Percentiles rank a stretch among this genome's conserved stretches.
These are phyloP conservation scores for Stereocaulon alpinum DNA, from an alignment of 495 filamentous ascomycete genomes.

Conservation along the genomic window DNA sequence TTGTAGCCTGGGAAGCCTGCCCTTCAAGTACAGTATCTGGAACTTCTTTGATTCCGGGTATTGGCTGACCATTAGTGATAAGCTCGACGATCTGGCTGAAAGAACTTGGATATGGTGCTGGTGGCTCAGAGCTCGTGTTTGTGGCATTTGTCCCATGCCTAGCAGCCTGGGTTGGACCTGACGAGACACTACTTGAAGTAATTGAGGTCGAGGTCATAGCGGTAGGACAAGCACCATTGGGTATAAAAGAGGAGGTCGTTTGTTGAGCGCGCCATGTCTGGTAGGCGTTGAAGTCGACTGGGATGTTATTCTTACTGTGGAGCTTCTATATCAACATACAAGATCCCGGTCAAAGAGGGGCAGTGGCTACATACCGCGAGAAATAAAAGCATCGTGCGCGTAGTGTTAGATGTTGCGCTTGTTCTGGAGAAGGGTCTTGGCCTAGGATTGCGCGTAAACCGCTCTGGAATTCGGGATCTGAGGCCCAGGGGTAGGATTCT, in stretches of 20 bases:
- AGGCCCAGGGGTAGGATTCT: slow-evolving; percentile 30
- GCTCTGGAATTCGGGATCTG: slow-evolving; percentile 38
- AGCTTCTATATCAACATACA: not conserved
- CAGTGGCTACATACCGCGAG: slow-evolving; percentile 30
- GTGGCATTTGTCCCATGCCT: not conserved
- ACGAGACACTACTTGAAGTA: not conserved
- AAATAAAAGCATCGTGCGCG: slow-evolving; percentile 47
- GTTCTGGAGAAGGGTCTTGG: slow-evolving; percentile 33
- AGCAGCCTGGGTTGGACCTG: not conserved
- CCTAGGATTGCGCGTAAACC: slow-evolving; percentile 41
- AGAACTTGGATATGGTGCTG: slow-evolving; percentile 62
- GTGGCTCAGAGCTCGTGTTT: slow-evolving; percentile 7
- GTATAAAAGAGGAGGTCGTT: not conserved
- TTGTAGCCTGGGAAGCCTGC: slow-evolving; percentile 43
- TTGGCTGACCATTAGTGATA: slow-evolving; percentile 70
- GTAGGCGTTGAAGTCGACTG: slow-evolving; percentile 34
- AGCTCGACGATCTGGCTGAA: slow-evolving; percentile 87
- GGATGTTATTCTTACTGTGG: slow-evolving; percentile 34
- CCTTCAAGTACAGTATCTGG: slow-evolving; percentile 69
- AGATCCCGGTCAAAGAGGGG: no score
- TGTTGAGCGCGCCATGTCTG: slow-evolving; percentile 29
- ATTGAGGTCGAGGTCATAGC: not conserved
- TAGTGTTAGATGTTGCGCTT: slow-evolving; percentile 36
- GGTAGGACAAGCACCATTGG: not conserved
- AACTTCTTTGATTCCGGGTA: slow-evolving; percentile 85